Conservation (phyloP, 2,329 filamentous ascomycete species). For the Epichloe coenophiala region DNA sequence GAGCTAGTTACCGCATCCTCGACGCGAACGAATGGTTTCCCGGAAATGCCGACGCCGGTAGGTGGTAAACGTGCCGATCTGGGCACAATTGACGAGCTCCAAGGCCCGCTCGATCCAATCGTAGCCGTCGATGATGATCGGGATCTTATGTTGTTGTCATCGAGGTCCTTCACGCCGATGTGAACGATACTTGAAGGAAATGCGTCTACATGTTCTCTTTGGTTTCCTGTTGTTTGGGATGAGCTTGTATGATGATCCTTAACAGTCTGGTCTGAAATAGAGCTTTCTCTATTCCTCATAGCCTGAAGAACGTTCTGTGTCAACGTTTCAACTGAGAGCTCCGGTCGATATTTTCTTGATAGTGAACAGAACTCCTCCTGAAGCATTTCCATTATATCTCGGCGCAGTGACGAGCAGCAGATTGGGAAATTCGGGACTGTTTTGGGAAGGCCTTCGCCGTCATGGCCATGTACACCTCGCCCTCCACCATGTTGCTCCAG, state of each 20-base stretch:
- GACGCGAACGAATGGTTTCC: not conserved
- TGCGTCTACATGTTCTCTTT: conserved; percentile 7
- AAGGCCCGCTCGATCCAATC: not conserved
- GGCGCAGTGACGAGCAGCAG: conserved; percentile 35
- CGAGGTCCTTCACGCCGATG: not conserved
- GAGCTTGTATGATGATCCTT: not conserved
- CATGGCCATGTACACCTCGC: conserved; percentile 20
- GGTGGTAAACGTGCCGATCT: not conserved
- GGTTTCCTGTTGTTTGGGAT: conserved; percentile 7
- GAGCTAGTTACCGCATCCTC: not conserved
- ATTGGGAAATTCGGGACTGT: conserved; percentile 29
- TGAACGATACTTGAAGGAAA: not conserved
- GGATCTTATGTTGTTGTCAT: not conserved
- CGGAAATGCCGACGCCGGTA: not conserved
- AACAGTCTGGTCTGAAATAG: not conserved
- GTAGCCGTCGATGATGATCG: not conserved
- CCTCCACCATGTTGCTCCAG: not conserved
- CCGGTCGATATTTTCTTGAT: conserved; percentile 24
- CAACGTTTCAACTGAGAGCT: conserved; percentile 30
- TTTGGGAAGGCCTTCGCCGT: conserved; percentile 7
- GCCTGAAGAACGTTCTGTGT: conserved; percentile 30
- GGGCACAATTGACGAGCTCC: not conserved
- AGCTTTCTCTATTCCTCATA: conserved; percentile 10
- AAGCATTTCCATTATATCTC: conserved; percentile 34
- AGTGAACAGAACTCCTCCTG: conserved; percentile 37